phyloP scores from a whole-genome alignment of 352 stramenopile genomes.

The Aphanomyces euteiches region DNA sequence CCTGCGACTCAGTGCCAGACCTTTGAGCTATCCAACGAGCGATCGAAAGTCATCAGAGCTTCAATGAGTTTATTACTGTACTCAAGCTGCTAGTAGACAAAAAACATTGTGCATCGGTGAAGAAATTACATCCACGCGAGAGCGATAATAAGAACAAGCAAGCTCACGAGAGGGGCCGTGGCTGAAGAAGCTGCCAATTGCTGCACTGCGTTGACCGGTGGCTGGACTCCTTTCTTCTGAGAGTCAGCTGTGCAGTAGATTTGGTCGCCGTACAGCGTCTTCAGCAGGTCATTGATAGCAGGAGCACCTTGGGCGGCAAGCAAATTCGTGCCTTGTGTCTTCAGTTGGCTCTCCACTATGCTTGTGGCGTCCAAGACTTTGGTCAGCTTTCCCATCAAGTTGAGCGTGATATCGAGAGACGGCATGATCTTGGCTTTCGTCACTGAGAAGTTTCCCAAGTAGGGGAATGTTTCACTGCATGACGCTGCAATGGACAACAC shows the following conservation, averaged over 20 bases:
- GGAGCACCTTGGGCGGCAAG: neutral
- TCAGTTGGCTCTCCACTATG: constrained; percentile 5
- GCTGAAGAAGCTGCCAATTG: no score
- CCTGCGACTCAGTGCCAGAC: no score
- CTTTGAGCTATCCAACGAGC: no score
- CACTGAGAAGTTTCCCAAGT: constrained; percentile 14
- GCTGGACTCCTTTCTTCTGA: neutral
- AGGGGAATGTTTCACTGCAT: constrained; percentile 24
- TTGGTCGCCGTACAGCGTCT: constrained; percentile 25
- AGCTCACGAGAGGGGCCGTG: no score
- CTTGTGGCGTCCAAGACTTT: constrained; percentile 29
- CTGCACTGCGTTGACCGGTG: no score
- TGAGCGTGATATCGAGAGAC: constrained; percentile 18
- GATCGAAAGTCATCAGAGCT: no score
- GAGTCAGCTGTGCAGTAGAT: constrained; percentile 26
- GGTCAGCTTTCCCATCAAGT: neutral
- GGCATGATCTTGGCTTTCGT: constrained; percentile 12
- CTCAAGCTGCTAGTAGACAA: no score
- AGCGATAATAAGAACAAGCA: no score
- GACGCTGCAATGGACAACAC: constrained; percentile 3
- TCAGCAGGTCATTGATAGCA: constrained; percentile 22
- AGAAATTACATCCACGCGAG: no score
- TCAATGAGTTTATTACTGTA: no score
- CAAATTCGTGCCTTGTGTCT: constrained; percentile 9
- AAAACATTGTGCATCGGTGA: no score